phyloP scores from a whole-genome alignment of 2,329 filamentous ascomycete species.

The Talaromyces funiculosus region DNA sequence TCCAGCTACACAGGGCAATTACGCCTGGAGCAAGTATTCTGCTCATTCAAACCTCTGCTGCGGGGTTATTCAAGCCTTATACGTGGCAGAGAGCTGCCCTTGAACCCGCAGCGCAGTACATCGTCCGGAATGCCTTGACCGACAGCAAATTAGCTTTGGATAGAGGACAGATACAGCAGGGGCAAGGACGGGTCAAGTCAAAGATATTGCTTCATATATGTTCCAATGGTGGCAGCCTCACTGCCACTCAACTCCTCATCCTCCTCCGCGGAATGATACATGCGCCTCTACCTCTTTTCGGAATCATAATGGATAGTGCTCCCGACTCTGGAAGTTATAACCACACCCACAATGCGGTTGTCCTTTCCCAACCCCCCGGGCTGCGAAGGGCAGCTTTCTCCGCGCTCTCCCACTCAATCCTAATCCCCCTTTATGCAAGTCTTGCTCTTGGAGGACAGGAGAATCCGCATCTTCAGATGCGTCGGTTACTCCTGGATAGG shows the following conservation, averaged over 20 bases:
- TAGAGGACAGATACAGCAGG: neutral
- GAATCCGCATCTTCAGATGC: slow-evolving; percentile 7
- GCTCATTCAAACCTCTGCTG: slow-evolving; percentile 22
- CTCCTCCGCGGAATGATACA: slow-evolving; percentile 12
- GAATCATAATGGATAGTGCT: slow-evolving; percentile 23
- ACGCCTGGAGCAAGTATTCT: slow-evolving; percentile 25
- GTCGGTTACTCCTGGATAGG: slow-evolving; percentile 1
- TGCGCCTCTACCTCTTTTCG: slow-evolving; percentile 17
- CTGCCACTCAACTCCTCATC: slow-evolving; percentile 19
- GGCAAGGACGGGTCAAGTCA: neutral
- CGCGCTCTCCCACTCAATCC: neutral
- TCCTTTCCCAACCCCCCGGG: neutral
- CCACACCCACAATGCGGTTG: slow-evolving; percentile 15
- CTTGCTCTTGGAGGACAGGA: neutral
- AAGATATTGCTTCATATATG: slow-evolving; percentile 26
- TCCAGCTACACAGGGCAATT: slow-evolving; percentile 21
- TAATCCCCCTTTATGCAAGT: slow-evolving; percentile 3
- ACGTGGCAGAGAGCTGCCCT: slow-evolving; percentile 6
- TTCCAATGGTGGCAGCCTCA: slow-evolving; percentile 30
- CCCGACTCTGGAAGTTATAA: slow-evolving; percentile 20
- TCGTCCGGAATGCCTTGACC: neutral
- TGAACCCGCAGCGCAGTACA: slow-evolving; percentile 7
- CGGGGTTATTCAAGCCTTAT: slow-evolving; percentile 17
- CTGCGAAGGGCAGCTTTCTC: neutral
- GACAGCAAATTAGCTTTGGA: neutral